Conservation (phyloP, 495 filamentous ascomycete genomes). For the Lophium mytilinum region DNA sequence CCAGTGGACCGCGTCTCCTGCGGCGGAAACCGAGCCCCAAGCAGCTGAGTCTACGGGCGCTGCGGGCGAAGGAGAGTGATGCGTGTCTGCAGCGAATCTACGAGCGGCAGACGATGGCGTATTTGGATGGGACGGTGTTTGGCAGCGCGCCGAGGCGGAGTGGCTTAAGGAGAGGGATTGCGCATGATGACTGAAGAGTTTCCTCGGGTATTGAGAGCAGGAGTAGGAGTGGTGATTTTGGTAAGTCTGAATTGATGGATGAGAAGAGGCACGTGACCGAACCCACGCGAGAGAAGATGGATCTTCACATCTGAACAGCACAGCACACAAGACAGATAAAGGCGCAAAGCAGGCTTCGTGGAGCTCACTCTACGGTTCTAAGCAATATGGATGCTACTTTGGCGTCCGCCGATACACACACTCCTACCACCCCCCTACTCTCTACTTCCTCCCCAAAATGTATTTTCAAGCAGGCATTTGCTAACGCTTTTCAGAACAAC, state of each 20-base stretch:
- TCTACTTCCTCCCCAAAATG: too few relatives aligned
- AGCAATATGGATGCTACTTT: neutral
- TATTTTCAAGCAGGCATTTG: too few relatives aligned
- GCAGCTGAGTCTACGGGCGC: constrained; percentile 24
- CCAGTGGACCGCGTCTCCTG: constrained; percentile 4
- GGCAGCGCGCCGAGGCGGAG: neutral
- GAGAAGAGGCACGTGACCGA: neutral
- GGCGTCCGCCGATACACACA: too few relatives aligned
- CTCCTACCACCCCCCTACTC: too few relatives aligned
- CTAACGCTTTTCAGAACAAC: too few relatives aligned
- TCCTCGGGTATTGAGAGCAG: neutral
- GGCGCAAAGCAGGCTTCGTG: neutral
- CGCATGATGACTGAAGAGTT: neutral
- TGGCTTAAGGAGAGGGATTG: neutral
- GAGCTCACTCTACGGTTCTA: neutral
- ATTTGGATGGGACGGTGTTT: constrained; percentile 25
- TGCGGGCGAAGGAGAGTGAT: constrained; percentile 29
- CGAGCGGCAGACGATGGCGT: constrained; percentile 27
- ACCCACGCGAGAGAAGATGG: neutral
- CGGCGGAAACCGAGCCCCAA: constrained; percentile 25
- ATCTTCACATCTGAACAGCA: neutral
- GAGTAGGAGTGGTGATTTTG: neutral
- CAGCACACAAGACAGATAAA: neutral
- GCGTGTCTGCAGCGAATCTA: constrained; percentile 29
- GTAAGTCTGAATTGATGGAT: neutral